Conservation (phyloP, 2,329 filamentous ascomycete species). For the Huntiella decipiens region DNA sequence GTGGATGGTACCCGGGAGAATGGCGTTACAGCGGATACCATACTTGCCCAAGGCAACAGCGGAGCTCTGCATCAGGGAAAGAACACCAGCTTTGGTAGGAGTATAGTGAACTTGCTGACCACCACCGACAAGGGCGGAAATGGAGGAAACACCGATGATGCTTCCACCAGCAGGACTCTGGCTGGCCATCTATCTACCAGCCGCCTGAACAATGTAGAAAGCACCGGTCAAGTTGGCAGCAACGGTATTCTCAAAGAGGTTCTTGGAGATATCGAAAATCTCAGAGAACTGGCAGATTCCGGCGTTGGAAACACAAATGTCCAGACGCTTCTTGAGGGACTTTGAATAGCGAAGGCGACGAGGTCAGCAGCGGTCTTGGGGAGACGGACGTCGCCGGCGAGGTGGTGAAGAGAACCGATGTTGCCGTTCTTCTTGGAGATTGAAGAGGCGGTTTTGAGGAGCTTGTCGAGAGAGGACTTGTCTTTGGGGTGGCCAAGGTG, state of each 20-base stretch:
- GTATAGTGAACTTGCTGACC: slow-evolving; percentile 71
- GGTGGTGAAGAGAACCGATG: slow-evolving; percentile 33
- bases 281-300: slow-evolving; percentile 79
- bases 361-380: slow-evolving; percentile 51
- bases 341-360: slow-evolving; percentile 44
- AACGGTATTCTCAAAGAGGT: slow-evolving; percentile 53
- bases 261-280: slow-evolving; percentile 54
- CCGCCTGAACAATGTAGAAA: slow-evolving; percentile 72
- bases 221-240: slow-evolving; percentile 69
- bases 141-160: slow-evolving; percentile 60
- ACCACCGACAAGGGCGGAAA: slow-evolving; percentile 59
- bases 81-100: slow-evolving; percentile 67
- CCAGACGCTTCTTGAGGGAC: slow-evolving; percentile 38
- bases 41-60: slow-evolving; percentile 62
- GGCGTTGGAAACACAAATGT: slow-evolving; percentile 75
- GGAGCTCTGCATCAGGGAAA: slow-evolving; percentile 66
- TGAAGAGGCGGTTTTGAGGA: slow-evolving; percentile 31
- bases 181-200: slow-evolving; percentile 59
- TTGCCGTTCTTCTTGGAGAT: slow-evolving; percentile 20
- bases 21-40: slow-evolving; percentile 62
- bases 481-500: slow-evolving; percentile 45
- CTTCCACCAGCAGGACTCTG: slow-evolving; percentile 50
- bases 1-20: slow-evolving; percentile 65
- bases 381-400: slow-evolving; percentile 60
- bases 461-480: slow-evolving; percentile 30